phyloP scores from a whole-genome alignment of 2,329 filamentous ascomycete species.

The Lachnellula arida region DNA sequence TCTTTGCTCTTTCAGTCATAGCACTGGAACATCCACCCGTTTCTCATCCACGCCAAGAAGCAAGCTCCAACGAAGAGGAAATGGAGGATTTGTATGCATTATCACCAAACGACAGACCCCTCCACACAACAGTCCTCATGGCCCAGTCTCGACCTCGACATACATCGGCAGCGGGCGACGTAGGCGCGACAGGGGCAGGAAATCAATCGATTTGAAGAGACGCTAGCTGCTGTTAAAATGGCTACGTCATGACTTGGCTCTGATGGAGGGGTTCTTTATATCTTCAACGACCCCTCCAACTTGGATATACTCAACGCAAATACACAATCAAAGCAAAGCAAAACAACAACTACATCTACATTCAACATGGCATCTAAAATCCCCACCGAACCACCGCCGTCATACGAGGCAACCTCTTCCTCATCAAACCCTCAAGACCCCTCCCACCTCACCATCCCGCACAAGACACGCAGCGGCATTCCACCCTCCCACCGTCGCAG shows the following conservation, averaged over 20 bases:
- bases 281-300: too few species aligned
- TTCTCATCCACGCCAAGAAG: slow-evolving; percentile 10
- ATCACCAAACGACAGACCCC: slow-evolving; percentile 7
- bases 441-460: slow-evolving; percentile 24
- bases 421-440: slow-evolving; percentile 10
- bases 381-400: slow-evolving; percentile 30
- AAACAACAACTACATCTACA: background rate
- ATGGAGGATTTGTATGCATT: slow-evolving; percentile 8
- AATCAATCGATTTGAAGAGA: background rate
- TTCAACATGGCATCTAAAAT: slow-evolving; percentile 1
- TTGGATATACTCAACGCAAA: too few species aligned
- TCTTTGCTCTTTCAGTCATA: background rate
- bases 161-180: background rate
- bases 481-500: slow-evolving; percentile 47
- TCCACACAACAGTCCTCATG: slow-evolving; percentile 21
- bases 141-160: background rate
- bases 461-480: slow-evolving; percentile 45
- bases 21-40: slow-evolving; percentile 18
- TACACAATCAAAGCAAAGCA: background rate
- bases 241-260: too few species aligned
- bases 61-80: slow-evolving; percentile 1
- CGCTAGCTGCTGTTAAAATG: background rate
- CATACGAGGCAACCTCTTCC: slow-evolving; percentile 28
- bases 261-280: too few species aligned
- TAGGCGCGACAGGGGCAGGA: background rate